Evolutionary conservation across 2,329 filamentous ascomycete genomes (phyloP).

Genomic region (Chalaropsis thielavioides): DNA sequence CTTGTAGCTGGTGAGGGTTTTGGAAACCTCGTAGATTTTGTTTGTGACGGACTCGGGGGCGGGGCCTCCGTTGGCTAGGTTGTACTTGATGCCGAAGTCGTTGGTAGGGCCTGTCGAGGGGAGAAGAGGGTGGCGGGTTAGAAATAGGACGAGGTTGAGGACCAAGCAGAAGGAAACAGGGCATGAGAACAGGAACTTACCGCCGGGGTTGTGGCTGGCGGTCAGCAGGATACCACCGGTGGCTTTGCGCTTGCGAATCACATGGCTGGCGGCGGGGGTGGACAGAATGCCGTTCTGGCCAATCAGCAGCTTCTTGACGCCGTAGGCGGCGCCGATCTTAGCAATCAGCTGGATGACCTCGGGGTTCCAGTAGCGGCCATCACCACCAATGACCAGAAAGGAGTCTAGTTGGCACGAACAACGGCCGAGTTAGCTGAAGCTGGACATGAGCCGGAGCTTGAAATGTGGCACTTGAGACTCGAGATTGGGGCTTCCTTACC

Average conservation of each 20-base stretch:
- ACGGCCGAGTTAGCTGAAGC: neutral
- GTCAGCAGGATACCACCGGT: constrained; percentile 95
- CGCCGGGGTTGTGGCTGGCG: constrained; percentile 95
- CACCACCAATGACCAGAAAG: constrained; percentile 91
- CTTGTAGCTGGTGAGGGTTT: constrained; percentile 83
- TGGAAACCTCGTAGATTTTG: constrained; percentile 90
- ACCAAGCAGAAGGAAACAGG: neutral
- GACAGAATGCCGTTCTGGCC: constrained; percentile 94
- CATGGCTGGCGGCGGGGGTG: constrained; percentile 86
- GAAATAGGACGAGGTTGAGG: neutral
- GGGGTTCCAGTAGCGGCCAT: constrained; percentile 93
- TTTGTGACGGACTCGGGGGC: constrained; percentile 94
- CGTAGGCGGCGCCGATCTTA: constrained; percentile 92
- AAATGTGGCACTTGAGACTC: neutral
- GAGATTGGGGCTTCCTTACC: constrained; percentile 32
- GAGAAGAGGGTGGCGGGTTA: neutral
- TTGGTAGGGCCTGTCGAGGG: constrained; percentile 57
- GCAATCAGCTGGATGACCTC: constrained; percentile 94
- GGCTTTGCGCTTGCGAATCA: constrained; percentile 87
- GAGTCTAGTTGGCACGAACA: constrained; percentile 32
- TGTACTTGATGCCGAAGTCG: constrained; percentile 99
- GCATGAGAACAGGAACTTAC: constrained; percentile 35
- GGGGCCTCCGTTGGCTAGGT: constrained; percentile 87
- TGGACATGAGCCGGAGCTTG: neutral
- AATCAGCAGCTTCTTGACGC: constrained; percentile 96